Evolutionary conservation across 2,329 filamentous ascomycete species (phyloP).

Genomic region (Penicillium polonicum): DNA sequence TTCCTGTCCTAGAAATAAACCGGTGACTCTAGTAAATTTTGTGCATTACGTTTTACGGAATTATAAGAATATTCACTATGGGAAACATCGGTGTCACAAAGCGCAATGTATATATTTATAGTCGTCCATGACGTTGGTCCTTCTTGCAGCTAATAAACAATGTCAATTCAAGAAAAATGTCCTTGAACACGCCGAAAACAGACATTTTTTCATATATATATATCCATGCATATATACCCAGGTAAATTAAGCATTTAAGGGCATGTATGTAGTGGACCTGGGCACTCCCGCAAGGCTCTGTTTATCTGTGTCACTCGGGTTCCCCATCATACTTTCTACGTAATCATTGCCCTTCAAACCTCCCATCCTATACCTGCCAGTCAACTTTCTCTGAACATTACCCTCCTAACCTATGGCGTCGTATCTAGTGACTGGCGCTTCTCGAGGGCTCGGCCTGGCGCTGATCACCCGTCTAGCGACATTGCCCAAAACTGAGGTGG

Average conservation of each 20-base stretch:
- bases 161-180: neutral
- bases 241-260: neutral
- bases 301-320: too few species aligned
- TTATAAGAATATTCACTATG: neutral
- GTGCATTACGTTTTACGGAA: too few species aligned
- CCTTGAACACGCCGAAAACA: too few species aligned
- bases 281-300: too few species aligned
- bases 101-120: neutral
- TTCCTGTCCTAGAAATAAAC: too few species aligned
- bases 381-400: neutral
- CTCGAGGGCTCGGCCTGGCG: constrained; percentile 40
- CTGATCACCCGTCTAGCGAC: constrained; percentile 32
- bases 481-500: constrained; percentile 35
- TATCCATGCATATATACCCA: neutral
- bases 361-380: too few species aligned
- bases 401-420: constrained; percentile 30
- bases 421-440: constrained; percentile 40
- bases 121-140: neutral
- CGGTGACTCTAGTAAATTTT: neutral
- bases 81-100: neutral
- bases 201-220: neutral
- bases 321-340: neutral
- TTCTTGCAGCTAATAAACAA: neutral
- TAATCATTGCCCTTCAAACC: neutral
- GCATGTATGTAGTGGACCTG: too few species aligned